Evolutionary conservation across 2,329 filamentous ascomycete genomes (phyloP).

Genomic region (Hortaea werneckii): DNA sequence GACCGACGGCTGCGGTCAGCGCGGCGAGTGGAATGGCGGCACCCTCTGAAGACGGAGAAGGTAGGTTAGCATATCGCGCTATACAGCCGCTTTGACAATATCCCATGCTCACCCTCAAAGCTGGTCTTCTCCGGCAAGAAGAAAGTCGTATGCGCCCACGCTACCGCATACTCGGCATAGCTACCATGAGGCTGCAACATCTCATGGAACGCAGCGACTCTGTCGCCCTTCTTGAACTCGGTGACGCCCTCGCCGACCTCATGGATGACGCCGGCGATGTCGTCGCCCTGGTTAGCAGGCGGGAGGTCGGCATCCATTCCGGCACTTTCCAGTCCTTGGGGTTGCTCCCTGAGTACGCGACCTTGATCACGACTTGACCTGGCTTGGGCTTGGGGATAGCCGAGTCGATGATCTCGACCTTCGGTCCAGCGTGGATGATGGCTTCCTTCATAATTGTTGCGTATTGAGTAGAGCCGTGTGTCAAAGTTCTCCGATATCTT

Average conservation of each 20-base stretch:
- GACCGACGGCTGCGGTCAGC: slow-evolving; percentile 37
- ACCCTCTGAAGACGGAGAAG: slow-evolving; percentile 23
- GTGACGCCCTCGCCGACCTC: slow-evolving; percentile 45
- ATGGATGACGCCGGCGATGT: slow-evolving; percentile 37
- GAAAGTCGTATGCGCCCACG: slow-evolving; percentile 47
- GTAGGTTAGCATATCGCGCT: not conserved
- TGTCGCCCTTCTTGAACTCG: slow-evolving; percentile 49
- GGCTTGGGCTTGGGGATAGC: slow-evolving; percentile 14
- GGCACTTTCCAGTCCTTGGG: slow-evolving; percentile 19
- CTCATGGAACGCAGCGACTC: slow-evolving; percentile 45
- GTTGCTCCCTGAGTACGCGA: slow-evolving; percentile 16
- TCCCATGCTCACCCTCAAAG: slow-evolving; percentile 38
- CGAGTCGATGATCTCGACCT: slow-evolving; percentile 17
- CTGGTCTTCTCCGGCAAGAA: slow-evolving; percentile 39
- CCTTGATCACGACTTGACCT: slow-evolving; percentile 18
- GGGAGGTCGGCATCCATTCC: slow-evolving; percentile 22
- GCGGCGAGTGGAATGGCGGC: slow-evolving; percentile 37
- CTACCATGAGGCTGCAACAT: slow-evolving; percentile 43
- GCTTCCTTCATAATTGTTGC: slow-evolving; percentile 19
- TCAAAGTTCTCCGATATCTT: not conserved
- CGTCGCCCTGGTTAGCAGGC: slow-evolving; percentile 24
- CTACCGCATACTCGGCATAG: slow-evolving; percentile 53
- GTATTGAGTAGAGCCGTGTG: not conserved
- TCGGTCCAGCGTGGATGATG: slow-evolving; percentile 15
- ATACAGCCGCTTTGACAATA: not conserved